Evolutionary conservation across 1,284 basidiomycete genomes (phyloP).

Genomic region (Vanrija humicola): DNA sequence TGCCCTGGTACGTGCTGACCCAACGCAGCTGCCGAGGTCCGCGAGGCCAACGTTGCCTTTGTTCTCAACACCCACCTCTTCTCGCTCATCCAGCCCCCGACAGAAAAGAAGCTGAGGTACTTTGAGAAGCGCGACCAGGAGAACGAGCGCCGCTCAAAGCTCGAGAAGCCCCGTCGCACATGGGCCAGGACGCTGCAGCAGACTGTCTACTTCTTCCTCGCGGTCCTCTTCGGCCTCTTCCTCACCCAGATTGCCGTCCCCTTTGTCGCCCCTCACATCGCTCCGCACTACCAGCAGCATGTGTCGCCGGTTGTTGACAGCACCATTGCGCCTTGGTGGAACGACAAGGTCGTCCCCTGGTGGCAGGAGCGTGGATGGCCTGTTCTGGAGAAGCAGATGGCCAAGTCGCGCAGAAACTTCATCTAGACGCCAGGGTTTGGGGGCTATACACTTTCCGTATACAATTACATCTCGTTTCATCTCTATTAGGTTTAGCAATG

Average conservation of each 20-base stretch:
- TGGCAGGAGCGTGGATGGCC: background rate
- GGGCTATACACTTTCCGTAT: background rate
- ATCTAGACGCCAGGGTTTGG: background rate
- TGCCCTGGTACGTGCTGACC: conserved; percentile 1
- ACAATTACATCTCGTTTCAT: background rate
- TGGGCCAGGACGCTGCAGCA: background rate
- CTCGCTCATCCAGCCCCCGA: conserved; percentile 49
- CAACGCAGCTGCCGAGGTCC: conserved; percentile 51
- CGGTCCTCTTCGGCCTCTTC: conserved; percentile 2
- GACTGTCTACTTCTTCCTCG: background rate
- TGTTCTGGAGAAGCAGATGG: background rate
- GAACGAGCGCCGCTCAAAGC: conserved; percentile 4
- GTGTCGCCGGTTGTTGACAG: background rate
- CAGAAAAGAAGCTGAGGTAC: conserved; percentile 16
- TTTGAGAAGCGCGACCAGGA: conserved; percentile 19
- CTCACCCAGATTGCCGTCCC: background rate
- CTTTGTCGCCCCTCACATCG: background rate
- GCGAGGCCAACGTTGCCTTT: conserved; percentile 67
- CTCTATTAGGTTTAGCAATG: background rate
- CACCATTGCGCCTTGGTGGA: background rate
- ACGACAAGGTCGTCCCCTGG: background rate
- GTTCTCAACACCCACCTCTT: conserved; percentile 66
- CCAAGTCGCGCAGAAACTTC: background rate
- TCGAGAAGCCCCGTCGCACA: conserved; percentile 1
- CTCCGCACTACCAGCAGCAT: conserved; percentile 1